Conservation (phyloP, 2,329 filamentous ascomycete species). For the Onygenales sp. region DNA sequence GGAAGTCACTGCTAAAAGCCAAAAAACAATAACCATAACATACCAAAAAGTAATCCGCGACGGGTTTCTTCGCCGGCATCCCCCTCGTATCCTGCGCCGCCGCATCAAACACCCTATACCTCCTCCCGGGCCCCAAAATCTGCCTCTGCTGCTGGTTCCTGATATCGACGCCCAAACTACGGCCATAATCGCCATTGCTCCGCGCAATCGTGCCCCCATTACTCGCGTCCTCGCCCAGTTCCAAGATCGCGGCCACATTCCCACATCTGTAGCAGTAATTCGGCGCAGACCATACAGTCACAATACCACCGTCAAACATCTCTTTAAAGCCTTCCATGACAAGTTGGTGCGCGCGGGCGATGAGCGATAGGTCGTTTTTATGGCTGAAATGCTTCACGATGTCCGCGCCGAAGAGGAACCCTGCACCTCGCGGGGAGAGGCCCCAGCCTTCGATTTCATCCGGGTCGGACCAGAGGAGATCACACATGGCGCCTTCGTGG, state of each 20-base stretch:
- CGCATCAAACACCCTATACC: constrained; percentile 93
- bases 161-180: constrained; percentile 42
- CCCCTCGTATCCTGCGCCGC: constrained; percentile 91
- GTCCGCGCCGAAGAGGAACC: constrained; percentile 89
- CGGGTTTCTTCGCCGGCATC: constrained; percentile 98
- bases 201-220: constrained; percentile 61
- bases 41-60: constrained; percentile 87
- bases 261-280: constrained; percentile 97
- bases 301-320: constrained; percentile 93
- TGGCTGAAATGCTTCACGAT: constrained; percentile 97
- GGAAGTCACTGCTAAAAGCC: too few species aligned
- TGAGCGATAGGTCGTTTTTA: constrained; percentile 80
- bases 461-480: constrained; percentile 93
- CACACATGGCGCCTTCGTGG: constrained; percentile 98
- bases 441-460: constrained; percentile 98
- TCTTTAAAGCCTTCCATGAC: constrained; percentile 99
- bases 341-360: constrained; percentile 89
- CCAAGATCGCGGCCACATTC: constrained; percentile 89
- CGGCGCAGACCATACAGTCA: constrained; percentile 96
- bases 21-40: constrained; percentile 9
- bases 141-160: constrained; percentile 35
- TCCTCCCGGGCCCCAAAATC: constrained; percentile 63
- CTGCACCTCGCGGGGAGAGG: constrained; percentile 82
- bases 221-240: constrained; percentile 79
- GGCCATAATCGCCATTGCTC: constrained; percentile 42